Evolutionary conservation across 768 basidiomycete genomes (phyloP).

Genomic region (Piloderma croceum): DNA sequence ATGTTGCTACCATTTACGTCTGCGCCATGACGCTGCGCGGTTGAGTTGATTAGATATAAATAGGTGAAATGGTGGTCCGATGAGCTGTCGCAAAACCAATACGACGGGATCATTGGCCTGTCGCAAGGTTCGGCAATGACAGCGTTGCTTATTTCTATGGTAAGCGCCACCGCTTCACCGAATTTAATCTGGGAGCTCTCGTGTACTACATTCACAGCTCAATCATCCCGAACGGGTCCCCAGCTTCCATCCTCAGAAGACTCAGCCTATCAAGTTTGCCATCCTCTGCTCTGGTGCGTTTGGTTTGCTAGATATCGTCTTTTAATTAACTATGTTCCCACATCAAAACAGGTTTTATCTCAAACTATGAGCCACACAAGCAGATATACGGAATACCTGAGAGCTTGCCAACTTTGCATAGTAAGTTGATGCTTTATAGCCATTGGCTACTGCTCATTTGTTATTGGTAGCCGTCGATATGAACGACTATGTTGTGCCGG

Average conservation of each 20-base stretch:
- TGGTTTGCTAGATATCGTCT: not conserved
- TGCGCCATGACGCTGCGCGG: too few species aligned
- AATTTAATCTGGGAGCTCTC: not conserved
- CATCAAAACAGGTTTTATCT: slow-evolving; percentile 15
- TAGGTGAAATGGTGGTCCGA: slow-evolving; percentile 16
- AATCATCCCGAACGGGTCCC: slow-evolving; percentile 16
- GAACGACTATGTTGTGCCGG: slow-evolving; percentile 11
- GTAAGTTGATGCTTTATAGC: slow-evolving; percentile 4
- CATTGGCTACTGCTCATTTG: not conserved
- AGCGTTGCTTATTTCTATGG: slow-evolving; percentile 18
- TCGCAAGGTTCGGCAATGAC: slow-evolving; percentile 21
- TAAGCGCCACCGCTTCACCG: not conserved
- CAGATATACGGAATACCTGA: slow-evolving; percentile 19
- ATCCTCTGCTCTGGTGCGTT: slow-evolving; percentile 17
- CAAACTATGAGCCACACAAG: slow-evolving; percentile 13
- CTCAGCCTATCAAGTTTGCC: slow-evolving; percentile 18
- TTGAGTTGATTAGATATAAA: too few species aligned
- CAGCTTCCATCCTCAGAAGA: slow-evolving; percentile 8
- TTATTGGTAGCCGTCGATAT: slow-evolving; percentile 12
- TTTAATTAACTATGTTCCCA: not conserved
- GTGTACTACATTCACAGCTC: slow-evolving; percentile 5
- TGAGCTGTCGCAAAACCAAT: slow-evolving; percentile 16
- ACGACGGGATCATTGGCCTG: slow-evolving; percentile 19
- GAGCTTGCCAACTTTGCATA: slow-evolving; percentile 18
- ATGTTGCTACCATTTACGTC: too few species aligned